These are phyloP conservation scores for Penicillium chermesinum DNA, from an alignment of 495 filamentous ascomycete genomes.

Conservation along the genomic window DNA sequence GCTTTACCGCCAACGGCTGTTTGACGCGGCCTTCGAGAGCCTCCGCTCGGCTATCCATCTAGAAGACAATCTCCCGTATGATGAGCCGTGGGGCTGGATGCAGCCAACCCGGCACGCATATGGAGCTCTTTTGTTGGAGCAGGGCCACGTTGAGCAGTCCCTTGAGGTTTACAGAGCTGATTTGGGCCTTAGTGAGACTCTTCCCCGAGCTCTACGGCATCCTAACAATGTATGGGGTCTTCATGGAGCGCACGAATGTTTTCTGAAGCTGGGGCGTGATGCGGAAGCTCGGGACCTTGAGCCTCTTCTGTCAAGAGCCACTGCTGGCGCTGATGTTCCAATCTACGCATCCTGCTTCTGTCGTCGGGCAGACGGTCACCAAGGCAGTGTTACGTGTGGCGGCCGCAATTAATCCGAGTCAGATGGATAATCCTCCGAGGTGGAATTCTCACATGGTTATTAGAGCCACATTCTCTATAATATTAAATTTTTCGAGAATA, in stretches of 20 bases:
- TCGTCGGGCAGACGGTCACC: slow-evolving; percentile 19
- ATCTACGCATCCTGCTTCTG: slow-evolving; percentile 61
- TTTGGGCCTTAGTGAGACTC: slow-evolving; percentile 50
- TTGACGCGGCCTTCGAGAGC: slow-evolving; percentile 49
- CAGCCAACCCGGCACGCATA: slow-evolving; percentile 61
- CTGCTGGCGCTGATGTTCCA: slow-evolving; percentile 54
- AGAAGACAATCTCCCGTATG: slow-evolving; percentile 55
- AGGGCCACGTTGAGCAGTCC: slow-evolving; percentile 52
- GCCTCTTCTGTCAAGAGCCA: slow-evolving; percentile 43
- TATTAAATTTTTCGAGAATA: too few species aligned
- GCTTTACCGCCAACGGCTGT: slow-evolving; percentile 55
- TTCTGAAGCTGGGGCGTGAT: slow-evolving; percentile 43
- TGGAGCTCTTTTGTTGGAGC: slow-evolving; percentile 58
- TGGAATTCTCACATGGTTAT: too few species aligned
- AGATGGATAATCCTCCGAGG: too few species aligned
- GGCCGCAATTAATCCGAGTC: neutral
- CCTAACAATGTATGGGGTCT: slow-evolving; percentile 66
- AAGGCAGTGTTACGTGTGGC: neutral
- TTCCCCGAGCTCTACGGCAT: slow-evolving; percentile 55
- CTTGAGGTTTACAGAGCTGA: slow-evolving; percentile 54
- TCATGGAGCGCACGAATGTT: slow-evolving; percentile 61
- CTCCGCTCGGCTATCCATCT: slow-evolving; percentile 48
- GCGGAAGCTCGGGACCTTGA: slow-evolving; percentile 47
- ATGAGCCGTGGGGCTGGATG: slow-evolving; percentile 71
- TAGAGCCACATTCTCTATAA: too few species aligned